Evolutionary conservation across 805 yeast genomes (phyloP), one percentile per base, ranked within the genome.

Genomic region (Saturnispora quitensis): DNA sequence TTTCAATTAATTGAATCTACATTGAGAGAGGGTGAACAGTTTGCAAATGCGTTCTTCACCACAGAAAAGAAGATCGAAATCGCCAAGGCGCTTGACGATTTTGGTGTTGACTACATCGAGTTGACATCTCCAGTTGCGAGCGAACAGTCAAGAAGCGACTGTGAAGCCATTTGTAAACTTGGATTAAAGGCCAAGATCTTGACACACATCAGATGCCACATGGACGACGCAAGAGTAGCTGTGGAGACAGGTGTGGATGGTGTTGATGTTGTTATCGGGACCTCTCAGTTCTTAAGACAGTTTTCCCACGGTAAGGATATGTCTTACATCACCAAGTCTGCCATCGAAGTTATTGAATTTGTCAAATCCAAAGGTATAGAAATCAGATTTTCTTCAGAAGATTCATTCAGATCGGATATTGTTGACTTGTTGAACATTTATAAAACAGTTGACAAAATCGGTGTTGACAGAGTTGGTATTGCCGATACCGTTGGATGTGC

Each of bases 401-500:
- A 91, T 73, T 89, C 97, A 9, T 91, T 91, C 81, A 86, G 99
- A 74, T 85, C 95, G 45, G 98, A 91, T 69, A 80, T 93, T 61
- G 98, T 91, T 53, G 99, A 91, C 66, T 75, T 91, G 67, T 80
- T 91, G 65, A 91, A 91, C 74, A 93, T 91, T 62, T 91, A 91
- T 77, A 86, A 89, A 71, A 89, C 97, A 27, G 99, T 91, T 58
- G 95, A 87, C 75, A 87, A 89, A 74, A 88, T 91, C 61, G 99
- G 99, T 64, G 99, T 91, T 56, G 89, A 93, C 78, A 83, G 99
- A 72, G 97, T 91, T 51, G 99, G 99, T 74, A 91, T 91, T 73
- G 99, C 99, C 60, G 99, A 91, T 69, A 91, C 99, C 36, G 99
- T 91, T 53, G 99, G 99, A 47, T 86, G 98, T 70, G 99, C 99